Conservation (phyloP, 192 early-diverging fungal species). For the Umbelopsis sp. region DNA sequence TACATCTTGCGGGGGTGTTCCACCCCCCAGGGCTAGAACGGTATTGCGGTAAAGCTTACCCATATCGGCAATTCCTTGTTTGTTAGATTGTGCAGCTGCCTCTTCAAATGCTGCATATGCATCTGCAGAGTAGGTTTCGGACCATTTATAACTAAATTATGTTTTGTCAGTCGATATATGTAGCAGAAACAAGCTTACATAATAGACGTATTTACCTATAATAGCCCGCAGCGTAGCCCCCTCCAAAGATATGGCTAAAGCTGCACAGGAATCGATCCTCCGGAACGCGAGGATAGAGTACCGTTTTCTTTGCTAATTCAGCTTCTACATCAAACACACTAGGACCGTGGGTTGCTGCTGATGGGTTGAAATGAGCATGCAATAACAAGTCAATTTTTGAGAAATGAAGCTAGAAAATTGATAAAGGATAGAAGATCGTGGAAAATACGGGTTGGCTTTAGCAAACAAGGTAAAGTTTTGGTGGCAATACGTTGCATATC, state of each 20-base stretch:
- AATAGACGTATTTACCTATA: slow-evolving; percentile 42
- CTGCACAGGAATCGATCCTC: slow-evolving; percentile 60
- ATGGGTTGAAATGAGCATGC: slow-evolving; percentile 43
- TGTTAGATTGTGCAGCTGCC: slow-evolving; percentile 23
- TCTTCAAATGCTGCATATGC: slow-evolving; percentile 63
- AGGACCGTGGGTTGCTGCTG: slow-evolving; percentile 21
- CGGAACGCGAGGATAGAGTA: slow-evolving; percentile 46
- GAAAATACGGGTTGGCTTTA: background rate
- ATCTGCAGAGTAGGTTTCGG: slow-evolving; percentile 65
- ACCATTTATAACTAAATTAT: slow-evolving; percentile 58
- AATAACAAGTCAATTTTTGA: slow-evolving; percentile 54
- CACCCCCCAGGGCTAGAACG: slow-evolving; percentile 60
- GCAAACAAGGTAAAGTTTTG: background rate
- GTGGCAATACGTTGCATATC: background rate
- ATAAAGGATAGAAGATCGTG: background rate
- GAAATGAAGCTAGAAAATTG: slow-evolving; percentile 46
- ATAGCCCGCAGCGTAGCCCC: slow-evolving; percentile 61
- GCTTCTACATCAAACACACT: slow-evolving; percentile 59
- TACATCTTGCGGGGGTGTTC: slow-evolving; percentile 51
- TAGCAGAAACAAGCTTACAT: background rate
- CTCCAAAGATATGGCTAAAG: slow-evolving; percentile 64
- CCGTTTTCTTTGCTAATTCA: slow-evolving; percentile 48
- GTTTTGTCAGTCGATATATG: background rate
- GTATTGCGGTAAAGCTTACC: slow-evolving; percentile 61
- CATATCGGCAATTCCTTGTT: slow-evolving; percentile 22